Conservation (phyloP, 805 yeast genomes). For the Candida michaelii region DNA sequence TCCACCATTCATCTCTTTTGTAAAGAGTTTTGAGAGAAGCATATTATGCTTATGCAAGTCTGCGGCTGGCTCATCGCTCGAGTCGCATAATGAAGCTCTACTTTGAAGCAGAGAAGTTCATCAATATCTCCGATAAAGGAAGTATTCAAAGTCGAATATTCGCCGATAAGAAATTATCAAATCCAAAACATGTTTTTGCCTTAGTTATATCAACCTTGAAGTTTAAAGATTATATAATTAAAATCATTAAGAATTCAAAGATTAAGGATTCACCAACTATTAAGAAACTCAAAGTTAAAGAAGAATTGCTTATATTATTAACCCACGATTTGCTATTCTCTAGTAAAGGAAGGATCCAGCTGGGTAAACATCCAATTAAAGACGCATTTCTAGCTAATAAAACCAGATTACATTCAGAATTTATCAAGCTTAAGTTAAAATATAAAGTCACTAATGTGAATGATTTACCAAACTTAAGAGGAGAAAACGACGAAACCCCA, state of each 20-base stretch:
- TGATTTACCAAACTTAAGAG: conserved; percentile 38
- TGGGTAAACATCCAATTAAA: conserved; percentile 85
- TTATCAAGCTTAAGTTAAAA: conserved; percentile 72
- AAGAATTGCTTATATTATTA: conserved; percentile 58
- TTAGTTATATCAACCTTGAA: conserved; percentile 74
- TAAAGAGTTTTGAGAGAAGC: too few relatives aligned
- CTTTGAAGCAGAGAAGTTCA: conserved; percentile 43
- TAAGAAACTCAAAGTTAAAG: conserved; percentile 44
- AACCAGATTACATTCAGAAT: conserved; percentile 79
- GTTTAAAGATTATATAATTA: conserved; percentile 62
- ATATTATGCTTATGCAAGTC: too few relatives aligned
- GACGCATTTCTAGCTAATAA: conserved; percentile 76
- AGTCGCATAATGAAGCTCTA: conserved; percentile 35
- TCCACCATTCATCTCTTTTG: too few relatives aligned
- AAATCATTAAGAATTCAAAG: conserved; percentile 65
- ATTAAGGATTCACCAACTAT: conserved; percentile 54
- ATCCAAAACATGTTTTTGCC: conserved; percentile 84
- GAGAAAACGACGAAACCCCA: conserved; percentile 59
- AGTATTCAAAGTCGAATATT: conserved; percentile 40
- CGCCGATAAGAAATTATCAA: conserved; percentile 29
- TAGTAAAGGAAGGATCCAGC: conserved; percentile 76
- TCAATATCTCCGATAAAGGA: conserved; percentile 22
- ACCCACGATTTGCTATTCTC: conserved; percentile 81
- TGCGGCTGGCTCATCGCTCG: conserved; percentile 2
- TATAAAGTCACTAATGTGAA: conserved; percentile 59